Evolutionary conservation across 306 rosid genomes (phyloP), one percentile per base, ranked within the genome.

Genomic region (Fragaria iinumae): DNA sequence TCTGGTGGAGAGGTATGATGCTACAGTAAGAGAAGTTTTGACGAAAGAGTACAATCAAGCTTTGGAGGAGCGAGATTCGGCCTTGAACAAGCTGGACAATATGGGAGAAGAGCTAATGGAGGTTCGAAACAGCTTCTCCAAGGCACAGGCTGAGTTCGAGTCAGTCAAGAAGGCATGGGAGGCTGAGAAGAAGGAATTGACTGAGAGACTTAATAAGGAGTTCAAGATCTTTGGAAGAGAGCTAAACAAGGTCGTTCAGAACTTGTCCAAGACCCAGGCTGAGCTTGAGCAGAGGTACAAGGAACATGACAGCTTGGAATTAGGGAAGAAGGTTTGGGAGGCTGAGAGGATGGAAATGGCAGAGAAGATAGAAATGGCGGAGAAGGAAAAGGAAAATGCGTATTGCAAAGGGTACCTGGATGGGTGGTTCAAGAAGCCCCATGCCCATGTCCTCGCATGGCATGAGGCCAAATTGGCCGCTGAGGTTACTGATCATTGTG

Each of bases 321-420:
- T 63, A 63, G 43, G 68, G 41, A 63, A 63, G 11, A 16, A 29
- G n/a, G 68, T 29, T 1, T 32, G n/a, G 41, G 68, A 27, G 68
- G 68, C 68, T 7, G 68, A 32, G 39, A 63, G 43, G 68, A 32
- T 32, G 8, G 43, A 63, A 32, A 62, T 62, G 67, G 17, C 18
- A 6, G 36, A 59, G 66, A 8, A 27, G 34, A 10, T 59, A 59
- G 36, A 27, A 25, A 60, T 60, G 34, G 66, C 20, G 20, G 32
- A 13, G 16, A 62, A 62, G 67, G 67, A 62, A 29, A 62, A 62
- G 41, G 45, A 64, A 34, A 64, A 34, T 64, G 44, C 23, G 11
- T 64, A 64, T 8, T 64, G 69, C 69, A 32, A 34, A 64, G 69
- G 69, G 45, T 32, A 64, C 69, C 69, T 64, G 9, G 69, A 64